Evolutionary conservation across 495 filamentous ascomycete species (phyloP), one percentile per base, ranked within the genome.

Genomic region (Tuber melanosporum): DNA sequence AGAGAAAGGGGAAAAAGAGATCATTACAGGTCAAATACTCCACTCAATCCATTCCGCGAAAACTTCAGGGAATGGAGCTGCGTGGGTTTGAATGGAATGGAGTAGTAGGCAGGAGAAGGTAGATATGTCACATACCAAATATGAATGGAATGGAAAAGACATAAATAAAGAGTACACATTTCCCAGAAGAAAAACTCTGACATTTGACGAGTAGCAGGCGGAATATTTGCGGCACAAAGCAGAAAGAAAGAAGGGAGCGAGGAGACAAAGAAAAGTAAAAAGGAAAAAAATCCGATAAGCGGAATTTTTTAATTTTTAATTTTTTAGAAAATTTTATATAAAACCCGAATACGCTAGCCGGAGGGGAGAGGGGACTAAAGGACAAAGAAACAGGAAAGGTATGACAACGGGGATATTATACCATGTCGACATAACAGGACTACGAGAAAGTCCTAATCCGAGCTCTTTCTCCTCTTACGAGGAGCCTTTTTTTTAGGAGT

Each of bases 381-480:
- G 22, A 43, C 8, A 42, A 15, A 43, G 15, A 45, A 72, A 15
- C 15, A 47, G 22, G 47, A 49, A 22, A 22, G 20, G 8, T 17
- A 41, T 41, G 39, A 20, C 70, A 44, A 71, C 15, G 9, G 39
- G 8, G 70, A 71, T 12, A 71, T 44, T 44, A 41, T 71, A 20
- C 44, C 5, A 0, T 39, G 70, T 4, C 70, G 36, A 71, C 7
- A 10, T 14, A 8, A 71, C 4, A 20, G 10, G 26, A 44, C 70
- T 22, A 44, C 26, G 39, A 41, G 26, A 39, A 71, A n/a, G 49
- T 26, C 49, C 22, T 57, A 57, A n/a, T 62, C 79, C 22, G 78
- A 62, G 43, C 70, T 75, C 81, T 83, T 83, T 80, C 80, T 83
- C 45, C 81, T 66, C 57, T 66, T 80, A 72, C 79, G 80, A 57